phyloP scores from a whole-genome alignment of 2,329 filamentous ascomycete species.

The Penicillium thymicola region DNA sequence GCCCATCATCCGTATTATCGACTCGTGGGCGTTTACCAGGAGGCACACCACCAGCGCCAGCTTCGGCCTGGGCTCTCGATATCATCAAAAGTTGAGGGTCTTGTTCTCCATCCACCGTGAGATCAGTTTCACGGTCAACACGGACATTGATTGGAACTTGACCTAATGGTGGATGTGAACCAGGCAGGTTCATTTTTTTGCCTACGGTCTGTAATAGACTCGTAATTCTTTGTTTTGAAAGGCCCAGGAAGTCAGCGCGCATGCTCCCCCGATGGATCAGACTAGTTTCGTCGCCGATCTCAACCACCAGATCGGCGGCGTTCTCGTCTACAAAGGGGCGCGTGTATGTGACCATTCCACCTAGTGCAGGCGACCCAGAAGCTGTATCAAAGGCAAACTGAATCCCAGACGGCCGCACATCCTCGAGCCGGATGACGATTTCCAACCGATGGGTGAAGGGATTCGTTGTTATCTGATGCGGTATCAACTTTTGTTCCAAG shows the following conservation, averaged over 20 bases:
- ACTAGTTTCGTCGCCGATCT: slow-evolving; percentile 69
- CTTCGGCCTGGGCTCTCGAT: slow-evolving; percentile 35
- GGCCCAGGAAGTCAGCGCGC: slow-evolving; percentile 69
- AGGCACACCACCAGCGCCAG: slow-evolving; percentile 3
- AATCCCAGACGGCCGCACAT: slow-evolving; percentile 84
- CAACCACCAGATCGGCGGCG: slow-evolving; percentile 70
- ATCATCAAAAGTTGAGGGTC: slow-evolving; percentile 25
- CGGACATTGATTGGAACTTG: slow-evolving; percentile 62
- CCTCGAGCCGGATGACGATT: slow-evolving; percentile 75
- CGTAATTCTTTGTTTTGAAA: slow-evolving; percentile 66
- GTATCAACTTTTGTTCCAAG: slow-evolving; percentile 80
- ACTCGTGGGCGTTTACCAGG: slow-evolving; percentile 45
- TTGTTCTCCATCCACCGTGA: slow-evolving; percentile 40
- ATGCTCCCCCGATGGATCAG: slow-evolving; percentile 53
- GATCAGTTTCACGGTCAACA: slow-evolving; percentile 53
- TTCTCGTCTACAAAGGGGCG: slow-evolving; percentile 80
- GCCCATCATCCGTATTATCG: slow-evolving; percentile 33
- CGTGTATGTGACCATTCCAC: slow-evolving; percentile 70
- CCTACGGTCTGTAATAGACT: slow-evolving; percentile 77
- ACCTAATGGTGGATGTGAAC: slow-evolving; percentile 59
- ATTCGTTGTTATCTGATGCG: slow-evolving; percentile 73
- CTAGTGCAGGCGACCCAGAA: slow-evolving; percentile 13
- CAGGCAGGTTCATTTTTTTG: slow-evolving; percentile 69
- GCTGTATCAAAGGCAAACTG: slow-evolving; percentile 55
- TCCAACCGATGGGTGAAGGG: slow-evolving; percentile 65